Conservation (phyloP, 345 rosid genomes). For the Erucastrum elatum region DNA sequence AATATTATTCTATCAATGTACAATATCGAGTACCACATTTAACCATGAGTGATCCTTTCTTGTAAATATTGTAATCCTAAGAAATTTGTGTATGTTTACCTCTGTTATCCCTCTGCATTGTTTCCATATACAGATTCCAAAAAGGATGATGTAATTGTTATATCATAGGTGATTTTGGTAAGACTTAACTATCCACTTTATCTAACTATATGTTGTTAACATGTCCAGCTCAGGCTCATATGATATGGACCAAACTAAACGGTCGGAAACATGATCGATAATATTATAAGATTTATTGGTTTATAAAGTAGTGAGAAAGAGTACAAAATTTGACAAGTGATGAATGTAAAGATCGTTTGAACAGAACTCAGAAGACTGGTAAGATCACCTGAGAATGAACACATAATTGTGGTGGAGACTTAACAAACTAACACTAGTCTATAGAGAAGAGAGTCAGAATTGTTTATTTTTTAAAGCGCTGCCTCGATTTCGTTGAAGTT, state of each 20-base stretch:
- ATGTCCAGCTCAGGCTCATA: not conserved
- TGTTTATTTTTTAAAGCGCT: conserved; percentile 43
- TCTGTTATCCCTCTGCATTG: not conserved
- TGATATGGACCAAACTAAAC: not conserved
- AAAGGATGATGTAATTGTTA: not conserved
- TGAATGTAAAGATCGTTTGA: not conserved
- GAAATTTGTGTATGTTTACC: not conserved
- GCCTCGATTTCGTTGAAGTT: conserved; percentile 67
- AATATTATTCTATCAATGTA: not conserved
- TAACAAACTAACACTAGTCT: conserved; percentile 34
- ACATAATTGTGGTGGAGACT: not conserved
- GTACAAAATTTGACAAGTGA: conserved; percentile 21
- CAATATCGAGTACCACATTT: not conserved
- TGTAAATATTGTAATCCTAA: not conserved
- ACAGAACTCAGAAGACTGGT: not conserved
- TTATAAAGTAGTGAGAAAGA: not conserved
- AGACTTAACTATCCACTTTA: not conserved
- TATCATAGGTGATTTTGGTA: not conserved
- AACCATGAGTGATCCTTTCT: not conserved
- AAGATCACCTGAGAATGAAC: conserved; percentile 9
- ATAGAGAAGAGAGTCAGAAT: conserved; percentile 12
- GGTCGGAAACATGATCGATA: not conserved
- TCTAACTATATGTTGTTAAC: not conserved
- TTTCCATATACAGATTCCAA: not conserved
- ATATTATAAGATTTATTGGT: conserved; percentile 19